Conservation (phyloP, 2,329 filamentous ascomycete genomes). For the Drechslera avenae region DNA sequence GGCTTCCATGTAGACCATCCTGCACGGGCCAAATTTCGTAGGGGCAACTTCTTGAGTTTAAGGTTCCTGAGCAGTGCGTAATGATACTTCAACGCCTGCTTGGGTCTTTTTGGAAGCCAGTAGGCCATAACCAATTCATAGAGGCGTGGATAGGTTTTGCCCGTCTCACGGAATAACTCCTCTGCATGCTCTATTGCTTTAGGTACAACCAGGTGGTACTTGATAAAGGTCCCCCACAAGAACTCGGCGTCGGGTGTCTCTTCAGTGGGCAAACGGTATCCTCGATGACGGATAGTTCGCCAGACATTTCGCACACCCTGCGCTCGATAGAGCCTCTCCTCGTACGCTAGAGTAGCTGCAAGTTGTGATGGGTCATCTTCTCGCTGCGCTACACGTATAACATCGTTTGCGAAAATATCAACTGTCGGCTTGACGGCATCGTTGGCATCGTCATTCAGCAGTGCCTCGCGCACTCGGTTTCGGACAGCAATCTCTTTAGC, state of each 20-base stretch:
- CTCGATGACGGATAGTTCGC: conserved; percentile 45
- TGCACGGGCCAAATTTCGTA: conserved; percentile 25
- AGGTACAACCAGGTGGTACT: conserved; percentile 41
- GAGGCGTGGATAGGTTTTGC: conserved; percentile 43
- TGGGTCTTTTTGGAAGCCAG: conserved; percentile 34
- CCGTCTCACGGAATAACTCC: conserved; percentile 48
- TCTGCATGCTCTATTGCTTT: conserved; percentile 50
- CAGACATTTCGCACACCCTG: conserved; percentile 53
- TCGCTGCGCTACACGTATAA: neutral
- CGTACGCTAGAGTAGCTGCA: conserved; percentile 49
- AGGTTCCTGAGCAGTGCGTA: conserved; percentile 33
- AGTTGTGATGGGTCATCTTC: conserved; percentile 33
- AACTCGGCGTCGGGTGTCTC: conserved; percentile 47
- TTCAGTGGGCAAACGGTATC: conserved; percentile 48
- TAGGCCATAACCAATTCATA: conserved; percentile 54
- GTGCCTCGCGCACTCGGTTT: conserved; percentile 14
- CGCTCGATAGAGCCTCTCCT: conserved; percentile 49
- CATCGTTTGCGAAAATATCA: neutral
- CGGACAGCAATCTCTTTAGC: conserved; percentile 5
- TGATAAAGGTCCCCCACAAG: conserved; percentile 55
- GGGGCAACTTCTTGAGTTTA: conserved; percentile 30
- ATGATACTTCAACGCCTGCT: conserved; percentile 33
- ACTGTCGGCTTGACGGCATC: neutral
- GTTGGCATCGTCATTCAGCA: conserved; percentile 13
- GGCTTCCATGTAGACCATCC: conserved; percentile 12